These are phyloP conservation scores for Rhizopogon vulgaris DNA, from an alignment of 768 basidiomycete genomes.

Conservation along the genomic window DNA sequence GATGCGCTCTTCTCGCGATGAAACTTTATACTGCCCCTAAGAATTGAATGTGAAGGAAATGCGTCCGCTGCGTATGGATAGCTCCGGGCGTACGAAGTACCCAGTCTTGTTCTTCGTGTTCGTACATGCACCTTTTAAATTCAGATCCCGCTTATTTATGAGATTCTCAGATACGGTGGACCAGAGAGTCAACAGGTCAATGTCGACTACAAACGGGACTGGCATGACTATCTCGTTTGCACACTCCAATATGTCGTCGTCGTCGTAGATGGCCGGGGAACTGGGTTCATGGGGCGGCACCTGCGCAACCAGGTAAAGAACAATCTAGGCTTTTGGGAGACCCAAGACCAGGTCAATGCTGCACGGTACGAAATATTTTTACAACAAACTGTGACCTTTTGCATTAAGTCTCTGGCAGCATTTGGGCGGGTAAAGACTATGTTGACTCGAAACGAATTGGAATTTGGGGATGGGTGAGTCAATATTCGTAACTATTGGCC, in stretches of 20 bases:
- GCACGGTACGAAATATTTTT: conserved; percentile 53
- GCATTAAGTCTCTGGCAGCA: conserved; percentile 29
- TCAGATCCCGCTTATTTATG: background rate
- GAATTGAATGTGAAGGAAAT: conserved; percentile 90
- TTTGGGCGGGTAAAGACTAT: conserved; percentile 83
- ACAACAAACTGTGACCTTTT: background rate
- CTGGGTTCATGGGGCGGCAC: conserved; percentile 81
- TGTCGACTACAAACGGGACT: conserved; percentile 62
- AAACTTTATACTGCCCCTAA: conserved; percentile 27
- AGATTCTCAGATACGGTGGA: conserved; percentile 73
- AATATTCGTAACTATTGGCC: background rate
- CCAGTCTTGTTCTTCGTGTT: conserved; percentile 89
- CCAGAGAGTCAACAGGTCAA: conserved; percentile 79
- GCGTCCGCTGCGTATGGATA: conserved; percentile 88
- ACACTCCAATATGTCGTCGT: conserved; percentile 81
- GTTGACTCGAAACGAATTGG: conserved; percentile 87
- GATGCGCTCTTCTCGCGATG: conserved; percentile 10
- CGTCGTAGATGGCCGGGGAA: conserved; percentile 88
- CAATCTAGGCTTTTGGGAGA: conserved; percentile 87
- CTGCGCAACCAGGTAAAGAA: conserved; percentile 85
- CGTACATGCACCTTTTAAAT: conserved; percentile 5
- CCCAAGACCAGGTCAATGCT: conserved; percentile 81
- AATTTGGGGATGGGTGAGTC: conserved; percentile 94
- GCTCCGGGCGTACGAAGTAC: conserved; percentile 92
- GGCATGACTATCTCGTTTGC: conserved; percentile 84